Evolutionary conservation across 169 alveolate genomes (phyloP).

Genomic region (Plasmodium coatneyi): DNA sequence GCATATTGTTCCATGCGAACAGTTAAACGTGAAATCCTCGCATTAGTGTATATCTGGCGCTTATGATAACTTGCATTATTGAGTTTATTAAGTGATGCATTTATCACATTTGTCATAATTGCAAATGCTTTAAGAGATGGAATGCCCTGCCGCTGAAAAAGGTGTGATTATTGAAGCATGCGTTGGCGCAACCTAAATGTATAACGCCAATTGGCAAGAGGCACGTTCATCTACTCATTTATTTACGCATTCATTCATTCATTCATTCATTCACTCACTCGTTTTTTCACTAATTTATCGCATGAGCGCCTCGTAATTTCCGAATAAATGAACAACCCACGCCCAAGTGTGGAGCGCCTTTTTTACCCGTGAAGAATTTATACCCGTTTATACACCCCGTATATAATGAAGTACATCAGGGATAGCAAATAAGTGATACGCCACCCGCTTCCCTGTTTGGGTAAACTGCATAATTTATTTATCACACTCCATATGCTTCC

Average conservation of each 20-base stretch:
- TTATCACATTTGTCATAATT: neutral
- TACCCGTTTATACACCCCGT: neutral
- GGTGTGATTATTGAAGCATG: neutral
- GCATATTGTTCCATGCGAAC: neutral
- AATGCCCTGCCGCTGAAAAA: neutral
- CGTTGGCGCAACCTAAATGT: neutral
- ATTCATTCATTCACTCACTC: too few relatives aligned
- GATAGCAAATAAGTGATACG: neutral
- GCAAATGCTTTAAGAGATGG: neutral
- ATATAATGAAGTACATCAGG: neutral
- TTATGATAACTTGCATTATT: neutral
- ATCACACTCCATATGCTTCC: neutral
- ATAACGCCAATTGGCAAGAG: neutral
- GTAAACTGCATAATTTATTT: neutral
- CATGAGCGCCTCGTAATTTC: neutral
- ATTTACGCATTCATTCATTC: neutral
- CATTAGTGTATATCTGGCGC: neutral
- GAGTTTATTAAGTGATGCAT: neutral
- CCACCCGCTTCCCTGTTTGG: neutral
- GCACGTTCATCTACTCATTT: neutral
- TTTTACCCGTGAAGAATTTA: neutral
- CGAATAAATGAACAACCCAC: neutral
- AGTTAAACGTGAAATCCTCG: neutral
- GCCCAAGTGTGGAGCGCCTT: neutral
- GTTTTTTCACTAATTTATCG: too few relatives aligned